Conservation (phyloP, 257 asterid species). For the Penstemon eatonii region DNA sequence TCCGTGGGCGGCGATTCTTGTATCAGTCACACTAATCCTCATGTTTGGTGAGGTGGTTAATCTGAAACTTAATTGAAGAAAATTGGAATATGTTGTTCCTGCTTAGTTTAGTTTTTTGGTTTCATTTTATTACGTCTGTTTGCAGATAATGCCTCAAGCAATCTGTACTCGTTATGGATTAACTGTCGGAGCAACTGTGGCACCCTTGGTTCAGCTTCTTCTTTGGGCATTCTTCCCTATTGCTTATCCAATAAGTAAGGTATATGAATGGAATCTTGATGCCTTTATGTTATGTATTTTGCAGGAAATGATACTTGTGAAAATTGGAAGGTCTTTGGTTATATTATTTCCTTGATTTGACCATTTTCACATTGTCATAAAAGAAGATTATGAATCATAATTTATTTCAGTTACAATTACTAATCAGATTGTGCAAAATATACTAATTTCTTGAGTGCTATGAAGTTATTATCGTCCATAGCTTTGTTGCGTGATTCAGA, state of each 20-base stretch:
- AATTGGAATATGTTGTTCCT: slow-evolving; percentile 16
- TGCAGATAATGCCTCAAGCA: slow-evolving; percentile 96
- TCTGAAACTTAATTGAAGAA: slow-evolving; percentile 15
- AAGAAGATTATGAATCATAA: slow-evolving; percentile 9
- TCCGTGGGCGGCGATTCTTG: slow-evolving; percentile 93
- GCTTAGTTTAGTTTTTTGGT: slow-evolving; percentile 7
- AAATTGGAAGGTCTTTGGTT: neutral
- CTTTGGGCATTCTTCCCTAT: slow-evolving; percentile 87
- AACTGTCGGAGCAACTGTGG: slow-evolving; percentile 84
- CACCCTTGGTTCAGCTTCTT: slow-evolving; percentile 90
- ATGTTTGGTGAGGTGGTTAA: slow-evolving; percentile 85
- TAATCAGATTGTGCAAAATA: neutral
- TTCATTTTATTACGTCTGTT: slow-evolving; percentile 16
- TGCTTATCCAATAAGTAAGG: slow-evolving; percentile 98
- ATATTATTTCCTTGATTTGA: neutral
- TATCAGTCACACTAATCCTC: slow-evolving; percentile 95
- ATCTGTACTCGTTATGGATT: slow-evolving; percentile 93
- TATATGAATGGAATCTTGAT: slow-evolving; percentile 23
- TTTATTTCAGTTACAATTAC: slow-evolving; percentile 2
- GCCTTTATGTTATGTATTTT: slow-evolving; percentile 12
- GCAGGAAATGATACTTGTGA: neutral
- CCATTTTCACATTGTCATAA: slow-evolving; percentile 1
- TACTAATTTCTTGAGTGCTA: slow-evolving; percentile 5
- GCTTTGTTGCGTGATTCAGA: slow-evolving; percentile 15
- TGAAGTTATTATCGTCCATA: neutral